These are phyloP conservation scores for Phytophthora sojae DNA, from an alignment of 352 stramenopile species.

Conservation along the genomic window DNA sequence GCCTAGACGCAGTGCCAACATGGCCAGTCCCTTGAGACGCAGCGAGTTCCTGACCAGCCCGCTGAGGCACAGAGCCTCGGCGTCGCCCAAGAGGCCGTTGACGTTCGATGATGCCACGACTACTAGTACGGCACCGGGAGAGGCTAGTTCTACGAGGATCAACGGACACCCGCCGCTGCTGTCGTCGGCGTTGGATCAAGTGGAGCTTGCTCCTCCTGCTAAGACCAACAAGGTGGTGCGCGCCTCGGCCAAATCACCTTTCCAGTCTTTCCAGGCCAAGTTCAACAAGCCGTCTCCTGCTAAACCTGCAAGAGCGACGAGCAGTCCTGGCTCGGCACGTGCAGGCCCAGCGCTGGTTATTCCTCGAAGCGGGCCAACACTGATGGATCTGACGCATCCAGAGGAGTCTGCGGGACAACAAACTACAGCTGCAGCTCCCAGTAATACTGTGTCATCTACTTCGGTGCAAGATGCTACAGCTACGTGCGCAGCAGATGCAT, in stretches of 20 bases:
- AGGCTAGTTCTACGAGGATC: slow-evolving; percentile 10
- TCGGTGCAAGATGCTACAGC: neutral
- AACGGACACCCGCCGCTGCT: slow-evolving; percentile 36
- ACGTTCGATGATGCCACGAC: slow-evolving; percentile 35
- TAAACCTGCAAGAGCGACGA: slow-evolving; percentile 14
- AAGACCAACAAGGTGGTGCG: slow-evolving; percentile 27
- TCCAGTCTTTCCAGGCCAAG: slow-evolving; percentile 86
- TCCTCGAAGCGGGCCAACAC: slow-evolving; percentile 38
- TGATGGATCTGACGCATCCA: slow-evolving; percentile 42
- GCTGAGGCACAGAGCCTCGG: slow-evolving; percentile 34
- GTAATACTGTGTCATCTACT: neutral
- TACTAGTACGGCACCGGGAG: neutral
- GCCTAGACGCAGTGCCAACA: slow-evolving; percentile 23
- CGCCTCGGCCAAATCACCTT: slow-evolving; percentile 72
- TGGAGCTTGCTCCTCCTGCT: slow-evolving; percentile 43
- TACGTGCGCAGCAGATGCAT: neutral
- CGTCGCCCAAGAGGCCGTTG: slow-evolving; percentile 48
- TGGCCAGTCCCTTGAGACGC: slow-evolving; percentile 43
- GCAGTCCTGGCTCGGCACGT: slow-evolving; percentile 16
- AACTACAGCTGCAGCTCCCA: neutral
- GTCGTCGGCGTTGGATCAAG: slow-evolving; percentile 51
- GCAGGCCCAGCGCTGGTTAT: neutral
- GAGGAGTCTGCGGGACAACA: slow-evolving; percentile 10
- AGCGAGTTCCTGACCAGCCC: slow-evolving; percentile 49
- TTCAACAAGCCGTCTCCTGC: slow-evolving; percentile 40